A percentile compares a stretch with the other conserved stretches of the same genome.
Conservation (phyloP, 2,329 filamentous ascomycete genomes). For the Aureobasidium sp. region DNA sequence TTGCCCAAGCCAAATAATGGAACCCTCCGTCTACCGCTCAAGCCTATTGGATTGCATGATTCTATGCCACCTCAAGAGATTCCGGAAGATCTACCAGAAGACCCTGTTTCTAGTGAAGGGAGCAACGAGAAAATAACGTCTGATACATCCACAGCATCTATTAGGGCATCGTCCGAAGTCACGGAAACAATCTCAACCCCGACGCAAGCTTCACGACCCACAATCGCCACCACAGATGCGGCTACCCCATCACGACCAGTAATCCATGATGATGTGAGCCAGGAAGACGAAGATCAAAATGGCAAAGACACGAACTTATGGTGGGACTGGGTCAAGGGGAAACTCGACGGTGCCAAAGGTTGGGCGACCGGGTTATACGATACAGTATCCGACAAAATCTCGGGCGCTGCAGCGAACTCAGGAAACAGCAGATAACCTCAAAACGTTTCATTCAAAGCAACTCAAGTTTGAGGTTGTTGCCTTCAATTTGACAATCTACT, state of each 20-base stretch:
- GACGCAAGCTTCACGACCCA: background rate
- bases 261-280: constrained; percentile 10
- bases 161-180: background rate
- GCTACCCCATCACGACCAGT: constrained; percentile 1
- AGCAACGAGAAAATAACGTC: too few species aligned
- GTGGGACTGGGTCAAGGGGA: constrained; percentile 25
- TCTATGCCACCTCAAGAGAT: constrained; percentile 12
- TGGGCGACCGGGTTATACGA: constrained; percentile 22
- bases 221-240: background rate
- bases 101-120: background rate
- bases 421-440: background rate
- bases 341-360: constrained; percentile 23
- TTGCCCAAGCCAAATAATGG: constrained; percentile 75
- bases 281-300: constrained; percentile 16
- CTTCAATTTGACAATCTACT: background rate
- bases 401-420: background rate
- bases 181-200: background rate
- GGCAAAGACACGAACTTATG: constrained; percentile 17
- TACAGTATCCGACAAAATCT: constrained; percentile 8
- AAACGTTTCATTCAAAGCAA: background rate
- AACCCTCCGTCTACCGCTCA: constrained; percentile 65
- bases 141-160: background rate
- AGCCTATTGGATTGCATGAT: constrained; percentile 51
- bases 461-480: background rate
- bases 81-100: constrained; percentile 17